phyloP scores from a whole-genome alignment of 352 stramenopile genomes.

The Halophytophthora batemanensis region DNA sequence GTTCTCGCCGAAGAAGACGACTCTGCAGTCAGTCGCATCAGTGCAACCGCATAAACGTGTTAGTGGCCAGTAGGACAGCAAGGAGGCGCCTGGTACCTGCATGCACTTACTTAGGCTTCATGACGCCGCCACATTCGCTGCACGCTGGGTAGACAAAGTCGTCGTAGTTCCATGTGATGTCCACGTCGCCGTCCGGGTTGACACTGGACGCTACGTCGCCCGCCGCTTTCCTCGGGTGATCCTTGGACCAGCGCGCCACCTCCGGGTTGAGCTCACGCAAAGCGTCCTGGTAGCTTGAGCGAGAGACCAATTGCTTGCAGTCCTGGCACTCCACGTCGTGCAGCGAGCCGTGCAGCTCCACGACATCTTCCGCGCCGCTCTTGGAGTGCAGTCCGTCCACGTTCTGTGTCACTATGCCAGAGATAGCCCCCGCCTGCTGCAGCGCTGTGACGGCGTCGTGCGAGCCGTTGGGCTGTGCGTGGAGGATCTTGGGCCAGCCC shows the following conservation, averaged over 20 bases:
- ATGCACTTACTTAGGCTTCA: constrained; percentile 65
- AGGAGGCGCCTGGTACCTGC: too few species aligned
- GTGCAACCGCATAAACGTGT: too few species aligned
- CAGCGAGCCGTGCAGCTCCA: constrained; percentile 94
- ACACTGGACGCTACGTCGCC: constrained; percentile 77
- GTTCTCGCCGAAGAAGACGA: constrained; percentile 98
- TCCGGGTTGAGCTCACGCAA: constrained; percentile 82
- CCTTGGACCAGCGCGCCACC: constrained; percentile 36
- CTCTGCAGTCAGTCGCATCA: too few species aligned
- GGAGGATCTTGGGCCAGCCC: constrained; percentile 82
- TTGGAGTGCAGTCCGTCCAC: constrained; percentile 95
- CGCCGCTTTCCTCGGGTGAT: constrained; percentile 30
- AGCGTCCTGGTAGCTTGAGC: constrained; percentile 85
- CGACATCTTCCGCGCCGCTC: constrained; percentile 84
- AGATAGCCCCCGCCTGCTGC: constrained; percentile 41
- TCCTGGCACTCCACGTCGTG: constrained; percentile 84
- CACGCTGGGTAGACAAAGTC: constrained; percentile 81
- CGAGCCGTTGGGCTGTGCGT: constrained; percentile 81
- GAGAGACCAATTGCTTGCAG: constrained; percentile 62
- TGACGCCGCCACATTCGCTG: constrained; percentile 66
- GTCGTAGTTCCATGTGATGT: constrained; percentile 84
- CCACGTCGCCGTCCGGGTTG: constrained; percentile 91
- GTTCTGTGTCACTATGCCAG: constrained; percentile 95
- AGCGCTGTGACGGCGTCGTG: constrained; percentile 88
- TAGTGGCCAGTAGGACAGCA: too few species aligned